Base-by-base conservation (phyloP, 225 moss, liverwort and hornwort species). In the Pseudisothecium myosuroides region DNA sequence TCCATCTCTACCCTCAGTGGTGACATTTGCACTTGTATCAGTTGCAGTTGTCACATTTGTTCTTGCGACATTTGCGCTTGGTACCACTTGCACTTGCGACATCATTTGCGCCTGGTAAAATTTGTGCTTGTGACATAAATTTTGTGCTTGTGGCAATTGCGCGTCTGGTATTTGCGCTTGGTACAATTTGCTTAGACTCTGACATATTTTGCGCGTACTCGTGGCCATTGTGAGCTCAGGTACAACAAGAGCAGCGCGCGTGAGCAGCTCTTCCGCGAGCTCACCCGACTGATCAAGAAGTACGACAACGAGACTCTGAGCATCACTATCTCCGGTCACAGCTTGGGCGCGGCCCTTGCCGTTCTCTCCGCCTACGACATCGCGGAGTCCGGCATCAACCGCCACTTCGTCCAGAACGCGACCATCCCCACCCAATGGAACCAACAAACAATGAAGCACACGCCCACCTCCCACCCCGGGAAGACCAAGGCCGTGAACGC, bases 311-410 rank as follows among this genome's bases (percentile, higher is more conserved):
- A 94, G 41, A 88, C 89, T 27, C 62, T 94, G 73, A 92, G 91
- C 88, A 93, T 94, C 87, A 92, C 94, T 14, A 9, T 91, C 9
- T n/a, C 91, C 7, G 94, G 94, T 5, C 94, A 94, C 92, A 94
- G 94, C 64, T 66, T 94, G 59, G 94, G 94, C 37, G 85, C 84
- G 10, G 92, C 93, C 34, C 84, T 94, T 5, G 92, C 93, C 5
- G 23, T 86, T 3, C 63, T 93, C 7, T 88, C 88, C 2, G 92
- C 93, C 2, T 93, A 93, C 79, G 94, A 94, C 60, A 87, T 94
- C 34, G 93, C 94, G 9, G 90, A 95, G 71, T 94, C 95, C 8
- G 96, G 95, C 21, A 92, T 97, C 85, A 96, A 97, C 76, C 92
- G 94, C 34, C 92, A 92, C 64, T 41, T 15, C 21, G 15, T 79